These are phyloP conservation scores for Bipolaris victoriae DNA, from an alignment of 2,329 filamentous ascomycete genomes.

Conservation along the genomic window DNA sequence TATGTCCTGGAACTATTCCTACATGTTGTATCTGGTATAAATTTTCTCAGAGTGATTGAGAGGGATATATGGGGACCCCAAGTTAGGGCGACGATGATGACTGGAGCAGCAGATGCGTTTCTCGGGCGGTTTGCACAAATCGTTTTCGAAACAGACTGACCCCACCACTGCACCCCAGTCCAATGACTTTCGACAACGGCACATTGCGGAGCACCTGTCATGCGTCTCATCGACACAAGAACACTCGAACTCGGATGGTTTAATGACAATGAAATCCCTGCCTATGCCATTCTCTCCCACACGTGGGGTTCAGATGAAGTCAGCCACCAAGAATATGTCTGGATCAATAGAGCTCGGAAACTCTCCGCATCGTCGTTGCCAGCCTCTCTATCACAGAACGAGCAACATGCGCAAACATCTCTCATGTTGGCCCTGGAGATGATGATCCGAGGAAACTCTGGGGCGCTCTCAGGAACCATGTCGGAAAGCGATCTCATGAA, in stretches of 20 bases:
- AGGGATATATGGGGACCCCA: no score
- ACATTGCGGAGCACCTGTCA: conserved; percentile 18
- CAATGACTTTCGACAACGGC: conserved; percentile 2
- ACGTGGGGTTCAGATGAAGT: conserved; percentile 29
- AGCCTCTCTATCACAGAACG: conserved; percentile 3
- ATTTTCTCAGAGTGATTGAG: no score
- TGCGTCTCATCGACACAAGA: conserved; percentile 36
- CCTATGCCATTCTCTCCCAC: conserved; percentile 34
- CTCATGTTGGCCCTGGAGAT: conserved; percentile 30
- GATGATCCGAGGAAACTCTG: conserved; percentile 22
- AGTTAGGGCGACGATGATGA: neutral
- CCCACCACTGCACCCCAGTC: conserved; percentile 5
- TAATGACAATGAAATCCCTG: conserved; percentile 27
- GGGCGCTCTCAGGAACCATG: conserved; percentile 9
- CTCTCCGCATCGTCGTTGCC: conserved; percentile 10
- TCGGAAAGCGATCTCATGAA: conserved; percentile 25
- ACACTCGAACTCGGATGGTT: conserved; percentile 31
- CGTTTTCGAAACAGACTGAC: conserved; percentile 4
- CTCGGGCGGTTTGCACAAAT: neutral
- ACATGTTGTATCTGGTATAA: neutral
- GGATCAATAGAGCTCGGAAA: conserved; percentile 24
- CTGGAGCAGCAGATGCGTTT: neutral
- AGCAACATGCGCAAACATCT: conserved; percentile 17
- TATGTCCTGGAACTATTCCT: neutral
- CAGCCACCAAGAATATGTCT: conserved; percentile 25